Evolutionary conservation across 805 yeast genomes (phyloP), one percentile per base, ranked within the genome.

Genomic region (Tetrapisispora pingtungensis): DNA sequence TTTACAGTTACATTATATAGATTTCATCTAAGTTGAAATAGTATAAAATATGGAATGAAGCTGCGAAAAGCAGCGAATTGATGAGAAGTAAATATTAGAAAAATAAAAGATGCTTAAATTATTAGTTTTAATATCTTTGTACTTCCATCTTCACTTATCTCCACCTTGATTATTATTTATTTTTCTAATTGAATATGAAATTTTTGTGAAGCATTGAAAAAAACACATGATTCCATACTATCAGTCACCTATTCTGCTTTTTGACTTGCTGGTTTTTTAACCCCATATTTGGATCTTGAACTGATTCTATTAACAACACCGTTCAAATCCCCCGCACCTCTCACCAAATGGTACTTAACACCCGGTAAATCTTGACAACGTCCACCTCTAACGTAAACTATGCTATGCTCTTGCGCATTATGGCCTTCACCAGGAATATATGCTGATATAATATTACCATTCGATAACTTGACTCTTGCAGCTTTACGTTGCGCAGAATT

Each of bases 391-490:
- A 93, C 95, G 43, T 80, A 77, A 1, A 93, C 97, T 42, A 93
- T 94, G 58, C 94, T 85, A 68, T 93, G 99, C 65, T 93, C 99
- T 70, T 93, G 97, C 19, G 95, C 82, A 60, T 93, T 93, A 66
- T 93, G 98, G 18, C 99, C 98, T 62, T 93, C 97, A 44, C 99
- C 99, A 14, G 97, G 96, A 46, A 93, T 93, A 63, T 88, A 89
- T 1, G 96, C 96, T 38, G 90, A 81, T 15, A 93, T 77, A 41
- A 85, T 80, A 52, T 81, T 82, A 24, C 97, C 98, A 57, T 85
- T 90, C 10, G 95, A 77, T 49, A 93, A 73, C 66, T 95, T 77
- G 19, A 93, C 97, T 71, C 97, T 83, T 51, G 95, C 88, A 39
- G 94, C 96, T 65, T 93, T 93, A 69, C 99, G 78, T 68, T 89